Conservation (phyloP, 2,329 filamentous ascomycete species). For the Pseudogymnoascus sp. region DNA sequence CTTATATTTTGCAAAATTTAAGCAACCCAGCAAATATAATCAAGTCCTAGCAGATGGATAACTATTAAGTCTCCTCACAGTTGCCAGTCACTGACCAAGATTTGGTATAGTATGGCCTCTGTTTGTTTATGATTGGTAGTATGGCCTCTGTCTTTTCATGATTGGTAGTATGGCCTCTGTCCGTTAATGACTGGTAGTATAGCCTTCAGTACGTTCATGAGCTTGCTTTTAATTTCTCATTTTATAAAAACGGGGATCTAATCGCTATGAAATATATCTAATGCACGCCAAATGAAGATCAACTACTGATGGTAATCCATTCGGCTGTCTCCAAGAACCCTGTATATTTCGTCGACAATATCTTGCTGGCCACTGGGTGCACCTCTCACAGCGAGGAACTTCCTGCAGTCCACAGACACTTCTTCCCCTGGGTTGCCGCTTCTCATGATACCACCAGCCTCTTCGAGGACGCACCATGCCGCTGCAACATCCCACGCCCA, state of each 20-base stretch:
- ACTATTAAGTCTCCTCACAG: background rate
- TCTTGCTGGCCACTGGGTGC: constrained; percentile 54
- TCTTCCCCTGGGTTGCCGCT: constrained; percentile 65
- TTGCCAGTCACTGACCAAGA: background rate
- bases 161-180: too few species aligned
- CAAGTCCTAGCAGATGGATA: background rate
- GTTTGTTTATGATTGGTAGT: background rate
- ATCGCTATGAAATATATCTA: background rate
- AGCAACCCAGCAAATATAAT: background rate
- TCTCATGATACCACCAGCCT: constrained; percentile 68
- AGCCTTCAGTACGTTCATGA: background rate
- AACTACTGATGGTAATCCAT: constrained; percentile 40
- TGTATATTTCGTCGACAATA: constrained; percentile 60
- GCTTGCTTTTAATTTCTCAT: background rate
- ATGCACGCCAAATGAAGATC: background rate
- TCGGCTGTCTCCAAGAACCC: constrained; percentile 47
- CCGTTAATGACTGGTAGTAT: background rate
- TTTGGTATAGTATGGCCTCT: background rate
- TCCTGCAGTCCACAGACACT: constrained; percentile 51
- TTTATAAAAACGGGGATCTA: background rate
- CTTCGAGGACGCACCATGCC: constrained; percentile 68
- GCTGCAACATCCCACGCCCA: constrained; percentile 85
- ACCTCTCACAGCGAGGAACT: constrained; percentile 58
- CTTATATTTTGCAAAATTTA: background rate
- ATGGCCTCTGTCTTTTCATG: too few species aligned